These are phyloP conservation scores for Mediolabrus comicus DNA, from an alignment of 108 stramenopile genomes.

Conservation along the genomic window DNA sequence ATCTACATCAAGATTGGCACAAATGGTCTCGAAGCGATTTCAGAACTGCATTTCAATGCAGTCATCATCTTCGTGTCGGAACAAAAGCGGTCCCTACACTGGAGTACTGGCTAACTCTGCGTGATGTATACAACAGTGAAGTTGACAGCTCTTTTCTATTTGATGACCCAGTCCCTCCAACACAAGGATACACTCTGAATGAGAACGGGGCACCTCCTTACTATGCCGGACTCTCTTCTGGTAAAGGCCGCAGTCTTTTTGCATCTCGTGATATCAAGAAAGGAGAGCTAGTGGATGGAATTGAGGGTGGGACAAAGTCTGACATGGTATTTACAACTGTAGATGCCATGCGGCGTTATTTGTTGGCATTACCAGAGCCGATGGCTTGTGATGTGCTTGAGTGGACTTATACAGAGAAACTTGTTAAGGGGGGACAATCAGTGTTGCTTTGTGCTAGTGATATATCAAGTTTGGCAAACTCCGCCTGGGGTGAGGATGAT, in stretches of 20 bases:
- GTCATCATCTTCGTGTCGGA: background rate
- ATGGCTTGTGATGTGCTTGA: constrained; percentile 37
- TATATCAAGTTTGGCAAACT: constrained; percentile 1
- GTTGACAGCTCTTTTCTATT: background rate
- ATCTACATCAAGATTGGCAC: background rate
- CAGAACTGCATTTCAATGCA: background rate
- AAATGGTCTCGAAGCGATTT: background rate
- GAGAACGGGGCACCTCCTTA: background rate
- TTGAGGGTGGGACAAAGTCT: constrained; percentile 1
- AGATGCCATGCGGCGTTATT: constrained; percentile 1
- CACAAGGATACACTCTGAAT: background rate
- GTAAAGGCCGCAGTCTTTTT: constrained; percentile 63
- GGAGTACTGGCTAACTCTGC: constrained; percentile 6
- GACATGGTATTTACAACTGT: background rate
- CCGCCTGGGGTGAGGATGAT: background rate
- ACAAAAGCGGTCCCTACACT: background rate
- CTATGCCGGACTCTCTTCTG: constrained; percentile 1
- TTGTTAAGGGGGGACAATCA: constrained; percentile 3
- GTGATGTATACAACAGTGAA: background rate
- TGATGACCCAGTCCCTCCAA: background rate
- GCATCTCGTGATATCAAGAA: constrained; percentile 49
- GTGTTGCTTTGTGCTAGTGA: background rate
- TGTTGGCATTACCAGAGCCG: constrained; percentile 11
- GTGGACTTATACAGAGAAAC: constrained; percentile 24
- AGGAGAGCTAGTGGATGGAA: constrained; percentile 24